Percentiles rank a stretch among this genome's conserved stretches.
phyloP scores from a whole-genome alignment of 495 filamentous ascomycete species.

The Hypoxylon lienhwacheense region DNA sequence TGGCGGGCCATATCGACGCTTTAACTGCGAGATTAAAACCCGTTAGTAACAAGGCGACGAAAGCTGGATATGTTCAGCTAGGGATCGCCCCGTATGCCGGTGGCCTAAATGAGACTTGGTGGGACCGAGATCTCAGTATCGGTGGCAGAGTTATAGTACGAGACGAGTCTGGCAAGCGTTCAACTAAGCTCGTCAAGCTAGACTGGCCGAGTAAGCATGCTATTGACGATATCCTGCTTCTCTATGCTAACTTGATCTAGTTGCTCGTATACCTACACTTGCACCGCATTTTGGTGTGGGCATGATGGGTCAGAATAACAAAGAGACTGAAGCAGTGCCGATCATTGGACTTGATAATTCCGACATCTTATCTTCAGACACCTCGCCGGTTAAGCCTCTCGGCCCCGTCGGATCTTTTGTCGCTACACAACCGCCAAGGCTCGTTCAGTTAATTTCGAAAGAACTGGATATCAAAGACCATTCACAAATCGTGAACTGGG shows the following conservation, averaged over 20 bases:
- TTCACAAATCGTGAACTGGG: conserved; percentile 86
- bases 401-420: conserved; percentile 64
- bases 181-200: conserved; percentile 81
- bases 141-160: conserved; percentile 86
- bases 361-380: conserved; percentile 47
- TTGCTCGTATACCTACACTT: conserved; percentile 89
- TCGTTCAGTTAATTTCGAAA: conserved; percentile 78
- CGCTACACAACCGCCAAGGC: conserved; percentile 76
- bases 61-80: conserved; percentile 84
- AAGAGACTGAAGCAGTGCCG: conserved; percentile 91
- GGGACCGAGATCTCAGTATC: conserved; percentile 89
- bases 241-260: conserved; percentile 40
- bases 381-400: conserved; percentile 43
- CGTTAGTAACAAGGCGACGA: conserved; percentile 74
- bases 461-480: conserved; percentile 71
- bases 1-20: conserved; percentile 92
- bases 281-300: conserved; percentile 90
- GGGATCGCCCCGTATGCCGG: conserved; percentile 93
- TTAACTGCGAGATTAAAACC: conserved; percentile 89
- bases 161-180: conserved; percentile 75
- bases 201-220: conserved; percentile 70
- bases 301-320: conserved; percentile 76
- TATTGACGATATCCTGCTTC: neutral
- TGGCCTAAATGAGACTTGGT: conserved; percentile 83
- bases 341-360: conserved; percentile 87